Evolutionary conservation across 106 monocot genomes (phyloP).

Genomic region (Allium fistulosum): DNA sequence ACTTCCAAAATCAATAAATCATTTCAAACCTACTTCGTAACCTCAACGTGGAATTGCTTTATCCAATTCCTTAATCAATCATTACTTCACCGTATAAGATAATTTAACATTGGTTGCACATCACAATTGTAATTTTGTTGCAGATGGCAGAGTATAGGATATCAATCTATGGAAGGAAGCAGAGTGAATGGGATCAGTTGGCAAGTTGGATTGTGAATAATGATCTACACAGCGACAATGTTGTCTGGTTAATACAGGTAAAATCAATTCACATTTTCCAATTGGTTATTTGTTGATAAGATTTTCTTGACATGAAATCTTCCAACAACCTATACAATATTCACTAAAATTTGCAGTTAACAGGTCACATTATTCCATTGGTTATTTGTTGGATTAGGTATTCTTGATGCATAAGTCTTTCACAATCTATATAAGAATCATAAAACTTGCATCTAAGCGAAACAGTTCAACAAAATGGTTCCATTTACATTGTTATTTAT

Average conservation of each 20-base stretch:
- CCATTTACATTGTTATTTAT: not conserved
- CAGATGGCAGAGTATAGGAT: conserved; percentile 99
- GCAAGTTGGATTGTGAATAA: conserved; percentile 99
- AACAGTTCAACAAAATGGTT: not conserved
- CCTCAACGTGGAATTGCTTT: too few species aligned
- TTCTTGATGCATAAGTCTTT: not conserved
- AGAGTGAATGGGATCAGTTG: conserved; percentile 99
- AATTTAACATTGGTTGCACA: not conserved
- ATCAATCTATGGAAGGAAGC: conserved; percentile 97
- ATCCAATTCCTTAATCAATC: too few species aligned
- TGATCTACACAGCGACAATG: conserved; percentile 92
- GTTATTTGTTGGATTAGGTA: not conserved
- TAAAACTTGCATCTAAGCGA: not conserved
- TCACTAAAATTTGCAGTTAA: not conserved
- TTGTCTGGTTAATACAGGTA: conserved; percentile 99
- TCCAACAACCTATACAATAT: not conserved
- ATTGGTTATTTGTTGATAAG: not conserved
- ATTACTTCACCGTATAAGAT: too few species aligned
- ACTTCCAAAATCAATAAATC: too few species aligned
- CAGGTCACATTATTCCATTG: not conserved
- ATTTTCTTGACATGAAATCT: not conserved
- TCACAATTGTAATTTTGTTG: not conserved
- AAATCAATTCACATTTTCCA: too few species aligned
- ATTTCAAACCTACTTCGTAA: too few species aligned
- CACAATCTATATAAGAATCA: not conserved